These are phyloP conservation scores for Fomitiporia mediterranea DNA, from an alignment of 1,284 basidiomycete species.

Conservation along the genomic window DNA sequence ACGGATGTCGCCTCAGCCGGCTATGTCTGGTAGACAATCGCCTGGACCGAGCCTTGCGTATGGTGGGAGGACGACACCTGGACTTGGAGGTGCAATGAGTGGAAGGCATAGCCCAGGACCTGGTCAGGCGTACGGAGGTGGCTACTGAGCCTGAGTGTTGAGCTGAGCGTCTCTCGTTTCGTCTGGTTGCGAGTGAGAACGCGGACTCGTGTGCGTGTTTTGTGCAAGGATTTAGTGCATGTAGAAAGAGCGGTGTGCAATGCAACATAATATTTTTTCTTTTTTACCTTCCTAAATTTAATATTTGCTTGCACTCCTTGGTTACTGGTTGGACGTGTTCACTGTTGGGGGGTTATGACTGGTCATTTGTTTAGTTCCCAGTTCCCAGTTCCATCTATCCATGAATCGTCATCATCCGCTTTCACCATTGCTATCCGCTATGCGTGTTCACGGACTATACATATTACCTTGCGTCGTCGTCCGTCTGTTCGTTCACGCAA, in stretches of 20 bases:
- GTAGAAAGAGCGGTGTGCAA: not conserved
- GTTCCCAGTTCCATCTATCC: too few species aligned
- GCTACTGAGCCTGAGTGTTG: not conserved
- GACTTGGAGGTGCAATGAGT: constrained; percentile 4
- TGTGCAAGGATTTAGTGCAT: not conserved
- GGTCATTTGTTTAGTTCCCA: too few species aligned
- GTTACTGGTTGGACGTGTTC: too few species aligned
- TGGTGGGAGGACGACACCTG: constrained; percentile 12
- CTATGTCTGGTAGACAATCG: constrained; percentile 13
- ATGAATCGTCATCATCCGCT: too few species aligned
- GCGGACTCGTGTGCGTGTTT: not conserved
- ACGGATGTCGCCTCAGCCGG: constrained; percentile 14
- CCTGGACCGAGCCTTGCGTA: constrained; percentile 17
- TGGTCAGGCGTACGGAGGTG: constrained; percentile 17
- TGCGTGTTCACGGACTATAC: too few species aligned
- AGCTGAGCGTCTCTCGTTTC: not conserved
- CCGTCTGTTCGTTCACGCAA: not conserved
- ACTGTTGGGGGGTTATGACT: too few species aligned
- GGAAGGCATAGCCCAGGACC: constrained; percentile 16
- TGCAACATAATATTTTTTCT: too few species aligned
- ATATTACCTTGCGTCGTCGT: constrained; percentile 1
- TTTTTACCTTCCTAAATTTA: too few species aligned
- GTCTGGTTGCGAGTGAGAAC: not conserved
- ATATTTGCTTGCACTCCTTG: too few species aligned
- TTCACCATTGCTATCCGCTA: too few species aligned